phyloP scores from a whole-genome alignment of 768 basidiomycete species.

The Suillus bovinus region DNA sequence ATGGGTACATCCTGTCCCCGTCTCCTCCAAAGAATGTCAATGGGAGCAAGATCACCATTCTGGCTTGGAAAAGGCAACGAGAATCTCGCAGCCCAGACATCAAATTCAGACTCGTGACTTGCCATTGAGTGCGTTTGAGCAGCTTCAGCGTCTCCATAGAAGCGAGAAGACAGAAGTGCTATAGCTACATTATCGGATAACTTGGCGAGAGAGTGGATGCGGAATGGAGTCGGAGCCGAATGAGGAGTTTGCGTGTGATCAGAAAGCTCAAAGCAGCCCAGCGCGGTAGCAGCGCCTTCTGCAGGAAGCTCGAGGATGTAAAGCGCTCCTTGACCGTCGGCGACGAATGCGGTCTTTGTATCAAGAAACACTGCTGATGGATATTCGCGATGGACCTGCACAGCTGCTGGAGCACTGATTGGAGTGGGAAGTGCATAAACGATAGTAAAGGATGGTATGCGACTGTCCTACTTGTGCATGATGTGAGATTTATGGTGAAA shows the following conservation, averaged over 20 bases:
- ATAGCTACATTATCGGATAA: slow-evolving; percentile 41
- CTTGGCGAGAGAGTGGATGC: slow-evolving; percentile 36
- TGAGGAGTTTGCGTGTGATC: slow-evolving; percentile 23
- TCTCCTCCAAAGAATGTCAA: slow-evolving; percentile 69
- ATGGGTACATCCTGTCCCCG: slow-evolving; percentile 72
- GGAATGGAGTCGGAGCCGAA: slow-evolving; percentile 37
- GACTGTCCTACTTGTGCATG: slow-evolving; percentile 46
- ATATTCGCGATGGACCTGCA: slow-evolving; percentile 62
- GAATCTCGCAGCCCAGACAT: slow-evolving; percentile 64
- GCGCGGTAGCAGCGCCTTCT: slow-evolving; percentile 40
- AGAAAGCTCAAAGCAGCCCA: slow-evolving; percentile 54
- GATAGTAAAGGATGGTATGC: slow-evolving; percentile 51
- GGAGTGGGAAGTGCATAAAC: slow-evolving; percentile 63
- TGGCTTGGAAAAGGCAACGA: slow-evolving; percentile 41
- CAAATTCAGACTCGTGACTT: slow-evolving; percentile 46
- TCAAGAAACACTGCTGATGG: slow-evolving; percentile 66
- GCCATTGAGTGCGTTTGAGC: slow-evolving; percentile 16
- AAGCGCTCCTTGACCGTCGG: slow-evolving; percentile 71
- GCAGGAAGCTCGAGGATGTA: slow-evolving; percentile 55
- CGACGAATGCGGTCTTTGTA: slow-evolving; percentile 48
- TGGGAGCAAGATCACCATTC: slow-evolving; percentile 29
- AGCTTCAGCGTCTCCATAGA: slow-evolving; percentile 35
- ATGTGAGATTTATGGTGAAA: slow-evolving; percentile 11
- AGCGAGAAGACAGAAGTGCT: slow-evolving; percentile 60
- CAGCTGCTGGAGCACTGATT: slow-evolving; percentile 41